phyloP scores from a whole-genome alignment of 1,284 basidiomycete species.

The Cryptococcus jaspeensis region DNA sequence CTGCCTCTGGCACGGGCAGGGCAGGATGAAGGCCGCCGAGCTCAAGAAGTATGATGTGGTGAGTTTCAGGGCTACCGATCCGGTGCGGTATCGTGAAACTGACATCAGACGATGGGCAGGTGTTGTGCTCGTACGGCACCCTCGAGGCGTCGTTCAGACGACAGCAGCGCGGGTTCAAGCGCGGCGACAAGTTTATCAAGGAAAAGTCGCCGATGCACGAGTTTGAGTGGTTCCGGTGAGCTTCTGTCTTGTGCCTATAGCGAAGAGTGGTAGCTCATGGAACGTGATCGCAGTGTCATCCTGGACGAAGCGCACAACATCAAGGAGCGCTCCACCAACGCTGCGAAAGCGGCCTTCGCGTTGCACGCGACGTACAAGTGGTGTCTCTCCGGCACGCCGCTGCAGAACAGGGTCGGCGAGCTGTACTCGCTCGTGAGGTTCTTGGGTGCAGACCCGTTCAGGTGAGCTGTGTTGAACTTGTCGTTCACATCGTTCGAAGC shows the following conservation, averaged over 20 bases:
- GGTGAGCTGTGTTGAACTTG: conserved; percentile 18
- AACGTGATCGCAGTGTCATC: conserved; percentile 23
- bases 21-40: conserved; percentile 59
- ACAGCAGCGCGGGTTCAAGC: conserved; percentile 87
- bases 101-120: conserved; percentile 21
- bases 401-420: conserved; percentile 96
- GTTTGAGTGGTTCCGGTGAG: conserved; percentile 80
- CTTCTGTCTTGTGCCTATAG: conserved; percentile 56
- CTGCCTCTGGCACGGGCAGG: conserved; percentile 85
- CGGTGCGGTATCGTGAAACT: background rate
- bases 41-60: conserved; percentile 87
- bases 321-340: conserved; percentile 91
- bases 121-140: conserved; percentile 64
- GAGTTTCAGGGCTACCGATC: conserved; percentile 39
- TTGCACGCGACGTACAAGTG: conserved; percentile 78
- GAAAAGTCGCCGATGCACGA: conserved; percentile 84
- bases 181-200: conserved; percentile 79
- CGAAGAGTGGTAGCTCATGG: conserved; percentile 2
- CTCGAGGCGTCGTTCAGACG: conserved; percentile 91
- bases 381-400: conserved; percentile 98
- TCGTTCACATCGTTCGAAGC: background rate
- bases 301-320: conserved; percentile 99
- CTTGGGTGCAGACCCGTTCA: conserved; percentile 83
- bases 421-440: conserved; percentile 91
- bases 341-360: conserved; percentile 93